phyloP scores from a whole-genome alignment of 768 basidiomycete species.

The Tremella fuciformis region DNA sequence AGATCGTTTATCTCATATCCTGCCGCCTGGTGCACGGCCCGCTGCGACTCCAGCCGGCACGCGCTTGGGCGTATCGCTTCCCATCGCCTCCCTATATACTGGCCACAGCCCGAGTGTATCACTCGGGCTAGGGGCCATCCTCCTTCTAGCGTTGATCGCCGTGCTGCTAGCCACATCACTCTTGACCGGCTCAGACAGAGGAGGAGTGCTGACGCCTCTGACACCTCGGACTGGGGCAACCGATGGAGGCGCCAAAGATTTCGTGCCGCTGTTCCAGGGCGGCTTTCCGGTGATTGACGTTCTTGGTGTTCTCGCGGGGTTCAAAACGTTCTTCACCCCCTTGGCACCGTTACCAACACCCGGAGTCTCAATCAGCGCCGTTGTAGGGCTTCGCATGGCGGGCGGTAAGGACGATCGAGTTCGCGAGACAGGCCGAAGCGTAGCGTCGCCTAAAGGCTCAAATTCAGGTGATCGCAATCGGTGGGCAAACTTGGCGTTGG shows the following conservation, averaged over 20 bases:
- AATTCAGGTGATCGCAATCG: slow-evolving; percentile 68
- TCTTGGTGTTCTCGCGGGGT: slow-evolving; percentile 1
- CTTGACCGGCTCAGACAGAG: no score
- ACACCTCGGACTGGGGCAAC: no score
- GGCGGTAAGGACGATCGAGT: slow-evolving; percentile 35
- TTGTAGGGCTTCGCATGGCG: slow-evolving; percentile 21
- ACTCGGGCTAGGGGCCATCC: no score
- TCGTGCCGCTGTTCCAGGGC: no score
- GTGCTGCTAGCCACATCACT: no score
- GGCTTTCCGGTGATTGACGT: no score
- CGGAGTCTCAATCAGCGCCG: not conserved
- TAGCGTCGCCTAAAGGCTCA: slow-evolving; percentile 10
- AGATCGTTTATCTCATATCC: slow-evolving; percentile 1
- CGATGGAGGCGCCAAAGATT: no score
- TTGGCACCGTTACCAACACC: not conserved
- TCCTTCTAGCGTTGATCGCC: no score
- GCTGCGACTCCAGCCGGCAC: not conserved
- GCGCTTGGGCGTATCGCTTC: not conserved
- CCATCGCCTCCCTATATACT: slow-evolving; percentile 1
- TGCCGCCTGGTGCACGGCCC: not conserved
- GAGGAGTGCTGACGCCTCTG: no score
- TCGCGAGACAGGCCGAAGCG: slow-evolving; percentile 20
- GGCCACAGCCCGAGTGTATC: no score
- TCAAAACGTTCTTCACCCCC: not conserved
- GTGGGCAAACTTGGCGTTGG: slow-evolving; percentile 85